These are phyloP conservation scores for Articulospora tetracladia DNA, from an alignment of 495 filamentous ascomycete genomes.

Conservation along the genomic window DNA sequence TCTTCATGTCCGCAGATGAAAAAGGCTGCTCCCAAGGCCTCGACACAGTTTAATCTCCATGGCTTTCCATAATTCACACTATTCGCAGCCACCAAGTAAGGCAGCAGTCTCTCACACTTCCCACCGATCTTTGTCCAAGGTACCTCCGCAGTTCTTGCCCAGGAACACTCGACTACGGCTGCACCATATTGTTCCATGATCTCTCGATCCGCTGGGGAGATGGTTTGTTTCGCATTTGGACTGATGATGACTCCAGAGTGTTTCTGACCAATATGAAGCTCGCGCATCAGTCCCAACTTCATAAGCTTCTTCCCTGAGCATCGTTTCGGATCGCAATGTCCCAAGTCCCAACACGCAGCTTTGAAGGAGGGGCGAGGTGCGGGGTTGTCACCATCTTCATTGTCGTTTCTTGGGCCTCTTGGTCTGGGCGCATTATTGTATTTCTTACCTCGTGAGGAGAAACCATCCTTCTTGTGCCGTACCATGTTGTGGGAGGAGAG, in stretches of 20 bases:
- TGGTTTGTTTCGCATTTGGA: conserved; percentile 80
- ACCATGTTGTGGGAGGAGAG: conserved; percentile 54
- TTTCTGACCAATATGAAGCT: conserved; percentile 86
- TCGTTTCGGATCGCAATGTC: conserved; percentile 94
- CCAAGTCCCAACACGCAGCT: conserved; percentile 96
- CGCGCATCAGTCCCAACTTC: conserved; percentile 86
- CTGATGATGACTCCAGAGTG: conserved; percentile 88
- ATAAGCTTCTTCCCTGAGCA: conserved; percentile 95
- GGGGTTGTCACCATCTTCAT: conserved; percentile 30
- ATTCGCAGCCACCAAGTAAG: conserved; percentile 95
- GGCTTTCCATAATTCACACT: conserved; percentile 96
- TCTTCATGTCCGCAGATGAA: conserved; percentile 87
- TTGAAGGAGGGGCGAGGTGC: conserved; percentile 64
- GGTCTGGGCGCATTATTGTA: conserved; percentile 39
- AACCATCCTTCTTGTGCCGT: conserved; percentile 90
- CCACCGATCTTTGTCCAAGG: conserved; percentile 89
- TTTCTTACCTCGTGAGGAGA: conserved; percentile 62
- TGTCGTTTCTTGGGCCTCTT: conserved; percentile 37
- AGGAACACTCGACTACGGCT: conserved; percentile 95
- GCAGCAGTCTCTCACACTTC: conserved; percentile 88
- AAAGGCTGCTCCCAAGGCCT: conserved; percentile 89
- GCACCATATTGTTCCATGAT: conserved; percentile 85
- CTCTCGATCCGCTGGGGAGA: conserved; percentile 77
- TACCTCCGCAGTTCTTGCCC: conserved; percentile 88
- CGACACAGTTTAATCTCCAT: conserved; percentile 90